phyloP scores from a whole-genome alignment of 2,329 filamentous ascomycete species.

The Pseudocercospora musae region DNA sequence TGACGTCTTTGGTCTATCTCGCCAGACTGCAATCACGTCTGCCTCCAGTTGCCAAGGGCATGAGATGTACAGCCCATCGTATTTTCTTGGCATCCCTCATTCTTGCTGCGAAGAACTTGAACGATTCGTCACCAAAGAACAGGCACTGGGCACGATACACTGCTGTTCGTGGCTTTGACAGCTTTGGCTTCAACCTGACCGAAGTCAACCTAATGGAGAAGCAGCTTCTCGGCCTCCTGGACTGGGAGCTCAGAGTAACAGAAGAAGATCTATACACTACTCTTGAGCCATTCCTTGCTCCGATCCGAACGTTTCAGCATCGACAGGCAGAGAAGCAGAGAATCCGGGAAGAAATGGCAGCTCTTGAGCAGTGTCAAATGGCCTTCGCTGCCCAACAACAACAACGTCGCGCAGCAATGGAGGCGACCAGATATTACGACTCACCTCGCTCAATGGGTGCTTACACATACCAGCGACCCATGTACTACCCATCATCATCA shows the following conservation, averaged over 20 bases:
- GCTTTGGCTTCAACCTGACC: conserved; percentile 87
- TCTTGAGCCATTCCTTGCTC: conserved; percentile 82
- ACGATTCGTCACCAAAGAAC: conserved; percentile 98
- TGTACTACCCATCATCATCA: conserved; percentile 28
- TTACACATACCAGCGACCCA: conserved; percentile 27
- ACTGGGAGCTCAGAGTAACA: conserved; percentile 88
- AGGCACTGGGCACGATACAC: conserved; percentile 99
- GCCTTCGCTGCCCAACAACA: conserved; percentile 40
- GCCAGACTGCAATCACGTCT: conserved; percentile 77
- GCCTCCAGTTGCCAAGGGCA: conserved; percentile 90
- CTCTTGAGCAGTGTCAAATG: conserved; percentile 33
- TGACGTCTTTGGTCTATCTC: conserved; percentile 95
- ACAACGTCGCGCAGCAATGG: conserved; percentile 27
- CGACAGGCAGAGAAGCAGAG: conserved; percentile 54
- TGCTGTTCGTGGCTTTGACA: conserved; percentile 65
- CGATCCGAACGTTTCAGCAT: conserved; percentile 64
- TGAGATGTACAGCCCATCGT: conserved; percentile 93
- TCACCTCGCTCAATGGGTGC: conserved; percentile 34
- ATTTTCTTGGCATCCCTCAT: conserved; percentile 92
- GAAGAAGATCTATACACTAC: conserved; percentile 83
- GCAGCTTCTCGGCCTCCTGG: conserved; percentile 88
- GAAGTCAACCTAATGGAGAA: conserved; percentile 99
- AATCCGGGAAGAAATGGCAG: conserved; percentile 39
- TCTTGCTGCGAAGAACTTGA: conserved; percentile 90
- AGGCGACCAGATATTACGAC: conserved; percentile 35